phyloP scores from a whole-genome alignment of 1,284 basidiomycete genomes.

The Coniferiporia weirii region DNA sequence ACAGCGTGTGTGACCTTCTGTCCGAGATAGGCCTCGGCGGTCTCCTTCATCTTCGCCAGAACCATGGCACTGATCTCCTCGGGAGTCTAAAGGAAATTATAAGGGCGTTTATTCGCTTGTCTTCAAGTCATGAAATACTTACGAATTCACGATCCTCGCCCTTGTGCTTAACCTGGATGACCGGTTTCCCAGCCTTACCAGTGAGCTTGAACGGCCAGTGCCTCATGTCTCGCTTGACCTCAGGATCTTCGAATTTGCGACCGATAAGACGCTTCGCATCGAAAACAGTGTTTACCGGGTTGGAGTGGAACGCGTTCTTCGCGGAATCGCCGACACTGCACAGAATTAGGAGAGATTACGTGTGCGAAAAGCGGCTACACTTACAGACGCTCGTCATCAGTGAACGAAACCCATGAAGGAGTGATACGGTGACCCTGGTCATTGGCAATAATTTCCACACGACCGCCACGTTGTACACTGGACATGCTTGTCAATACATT shows the following conservation, averaged over 20 bases:
- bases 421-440: constrained; percentile 98
- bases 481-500: constrained; percentile 13
- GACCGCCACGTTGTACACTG: constrained; percentile 88
- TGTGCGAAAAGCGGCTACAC: constrained; percentile 21
- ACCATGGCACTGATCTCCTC: constrained; percentile 96
- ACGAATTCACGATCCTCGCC: constrained; percentile 84
- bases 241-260: constrained; percentile 76
- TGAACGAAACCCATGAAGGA: constrained; percentile 65
- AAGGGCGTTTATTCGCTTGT: not conserved
- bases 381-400: constrained; percentile 84
- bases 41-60: constrained; percentile 98
- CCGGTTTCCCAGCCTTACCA: constrained; percentile 81
- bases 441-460: constrained; percentile 95
- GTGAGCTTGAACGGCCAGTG: constrained; percentile 85
- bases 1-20: constrained; percentile 97
- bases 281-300: constrained; percentile 94
- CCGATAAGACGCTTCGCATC: constrained; percentile 97
- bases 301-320: constrained; percentile 77
- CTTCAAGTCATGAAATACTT: constrained; percentile 26
- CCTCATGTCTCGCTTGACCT: constrained; percentile 78
- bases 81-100: constrained; percentile 48
- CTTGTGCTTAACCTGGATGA: constrained; percentile 82
- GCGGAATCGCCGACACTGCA: constrained; percentile 70
- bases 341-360: too few species aligned
- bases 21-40: constrained; percentile 96